Evolutionary conservation across 2,329 filamentous ascomycete species (phyloP).

Genomic region (Exophiala sideris): DNA sequence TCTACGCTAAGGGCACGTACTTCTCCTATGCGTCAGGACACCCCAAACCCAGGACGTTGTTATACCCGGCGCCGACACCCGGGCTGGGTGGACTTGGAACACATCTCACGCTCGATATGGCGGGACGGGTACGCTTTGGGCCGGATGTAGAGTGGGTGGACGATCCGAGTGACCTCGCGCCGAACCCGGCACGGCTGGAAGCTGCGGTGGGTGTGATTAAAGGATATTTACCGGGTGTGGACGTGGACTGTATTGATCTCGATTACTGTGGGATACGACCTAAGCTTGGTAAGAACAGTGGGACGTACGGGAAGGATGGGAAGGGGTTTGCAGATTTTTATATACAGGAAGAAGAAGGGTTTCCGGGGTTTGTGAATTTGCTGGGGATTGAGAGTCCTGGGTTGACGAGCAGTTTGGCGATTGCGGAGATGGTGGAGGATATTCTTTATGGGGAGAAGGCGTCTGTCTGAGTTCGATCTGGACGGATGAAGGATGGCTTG

Average conservation of each 20-base stretch:
- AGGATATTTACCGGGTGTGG: slow-evolving; percentile 72
- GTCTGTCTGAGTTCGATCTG: neutral
- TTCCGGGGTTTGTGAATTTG: slow-evolving; percentile 79
- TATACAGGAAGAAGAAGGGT: slow-evolving; percentile 72
- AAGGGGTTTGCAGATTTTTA: slow-evolving; percentile 80
- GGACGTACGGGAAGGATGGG: slow-evolving; percentile 49
- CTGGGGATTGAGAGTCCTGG: slow-evolving; percentile 92
- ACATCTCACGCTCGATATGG: slow-evolving; percentile 86
- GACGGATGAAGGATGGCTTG: too few relatives aligned
- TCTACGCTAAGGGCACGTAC: slow-evolving; percentile 93
- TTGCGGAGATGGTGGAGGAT: slow-evolving; percentile 70
- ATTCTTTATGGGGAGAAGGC: slow-evolving; percentile 46
- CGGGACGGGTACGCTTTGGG: slow-evolving; percentile 80
- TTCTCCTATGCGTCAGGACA: slow-evolving; percentile 71
- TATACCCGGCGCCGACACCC: slow-evolving; percentile 83
- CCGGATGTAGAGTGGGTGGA: slow-evolving; percentile 92
- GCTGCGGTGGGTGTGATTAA: slow-evolving; percentile 71
- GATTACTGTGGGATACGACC: slow-evolving; percentile 93
- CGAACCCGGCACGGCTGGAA: slow-evolving; percentile 60
- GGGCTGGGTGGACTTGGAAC: slow-evolving; percentile 88
- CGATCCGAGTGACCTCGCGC: slow-evolving; percentile 68
- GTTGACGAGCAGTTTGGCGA: slow-evolving; percentile 79
- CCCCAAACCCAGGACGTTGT: slow-evolving; percentile 67
- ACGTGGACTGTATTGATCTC: slow-evolving; percentile 62
- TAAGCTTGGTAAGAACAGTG: slow-evolving; percentile 69